phyloP scores from a whole-genome alignment of 306 rosid species.

The Styphnolobium japonicum region DNA sequence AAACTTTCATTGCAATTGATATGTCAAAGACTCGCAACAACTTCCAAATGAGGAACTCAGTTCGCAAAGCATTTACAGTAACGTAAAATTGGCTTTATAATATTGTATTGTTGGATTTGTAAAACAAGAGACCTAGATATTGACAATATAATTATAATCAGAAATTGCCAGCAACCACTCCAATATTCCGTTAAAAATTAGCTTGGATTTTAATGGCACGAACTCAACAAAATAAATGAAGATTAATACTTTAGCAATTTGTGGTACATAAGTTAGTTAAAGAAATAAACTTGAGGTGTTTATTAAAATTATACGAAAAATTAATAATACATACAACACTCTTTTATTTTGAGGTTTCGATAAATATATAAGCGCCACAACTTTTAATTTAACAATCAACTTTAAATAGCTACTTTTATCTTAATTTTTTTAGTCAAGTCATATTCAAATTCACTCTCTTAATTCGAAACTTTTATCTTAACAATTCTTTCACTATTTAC shows the following conservation, averaged over 20 bases:
- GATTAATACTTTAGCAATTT: background rate
- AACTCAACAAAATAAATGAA: background rate
- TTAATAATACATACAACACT: no score
- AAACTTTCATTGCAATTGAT: background rate
- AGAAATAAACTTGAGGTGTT: no score
- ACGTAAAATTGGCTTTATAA: background rate
- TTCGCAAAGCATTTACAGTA: background rate
- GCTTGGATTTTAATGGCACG: background rate
- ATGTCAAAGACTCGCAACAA: background rate
- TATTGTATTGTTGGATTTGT: background rate
- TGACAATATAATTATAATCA: background rate
- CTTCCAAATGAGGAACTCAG: background rate
- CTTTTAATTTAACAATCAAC: no score
- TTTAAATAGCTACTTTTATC: no score
- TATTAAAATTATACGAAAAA: no score
- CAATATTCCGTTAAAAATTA: background rate
- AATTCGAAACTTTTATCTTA: no score
- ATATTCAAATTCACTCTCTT: no score
- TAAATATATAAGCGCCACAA: no score
- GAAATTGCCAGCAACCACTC: background rate
- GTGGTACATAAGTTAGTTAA: no score
- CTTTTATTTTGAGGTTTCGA: no score
- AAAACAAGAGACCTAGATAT: background rate
- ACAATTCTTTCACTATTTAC: no score
- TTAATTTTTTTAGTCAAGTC: no score